Conservation (phyloP, 345 rosid genomes). For the Aquilaria sinensis region DNA sequence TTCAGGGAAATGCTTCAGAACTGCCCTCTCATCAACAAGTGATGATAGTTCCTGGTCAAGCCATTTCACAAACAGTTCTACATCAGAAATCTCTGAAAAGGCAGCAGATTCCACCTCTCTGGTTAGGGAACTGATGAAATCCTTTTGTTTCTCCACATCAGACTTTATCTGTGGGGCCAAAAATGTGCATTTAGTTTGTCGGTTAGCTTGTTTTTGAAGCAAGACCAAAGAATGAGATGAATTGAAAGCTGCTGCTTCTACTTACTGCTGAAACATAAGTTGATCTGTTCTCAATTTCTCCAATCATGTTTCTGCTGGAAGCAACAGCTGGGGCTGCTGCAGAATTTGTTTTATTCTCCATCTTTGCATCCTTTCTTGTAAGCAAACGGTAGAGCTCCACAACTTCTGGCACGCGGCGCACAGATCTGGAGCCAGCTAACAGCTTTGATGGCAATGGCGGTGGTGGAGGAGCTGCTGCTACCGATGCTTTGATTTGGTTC, state of each 20-base stretch:
- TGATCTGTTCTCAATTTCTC: conserved; percentile 95
- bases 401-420: conserved; percentile 79
- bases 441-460: conserved; percentile 68
- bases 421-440: conserved; percentile 40
- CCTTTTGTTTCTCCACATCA: conserved; percentile 69
- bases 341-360: conserved; percentile 38
- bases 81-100: conserved; percentile 57
- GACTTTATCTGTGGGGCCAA: conserved; percentile 60
- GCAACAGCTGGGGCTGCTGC: conserved; percentile 31
- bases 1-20: conserved; percentile 78
- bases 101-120: conserved; percentile 69
- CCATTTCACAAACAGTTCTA: conserved; percentile 77
- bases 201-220: not conserved
- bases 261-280: conserved; percentile 87
- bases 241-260: conserved; percentile 5
- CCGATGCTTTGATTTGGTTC: conserved; percentile 18
- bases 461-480: conserved; percentile 56
- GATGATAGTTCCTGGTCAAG: conserved; percentile 73
- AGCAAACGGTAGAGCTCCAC: conserved; percentile 77
- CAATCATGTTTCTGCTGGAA: conserved; percentile 70
- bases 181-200: not conserved
- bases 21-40: conserved; percentile 93
- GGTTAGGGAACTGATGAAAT: conserved; percentile 53
- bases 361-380: conserved; percentile 53
- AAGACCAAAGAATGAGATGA: not conserved